phyloP scores from a whole-genome alignment of 306 rosid species.

The Rosa multiflora region DNA sequence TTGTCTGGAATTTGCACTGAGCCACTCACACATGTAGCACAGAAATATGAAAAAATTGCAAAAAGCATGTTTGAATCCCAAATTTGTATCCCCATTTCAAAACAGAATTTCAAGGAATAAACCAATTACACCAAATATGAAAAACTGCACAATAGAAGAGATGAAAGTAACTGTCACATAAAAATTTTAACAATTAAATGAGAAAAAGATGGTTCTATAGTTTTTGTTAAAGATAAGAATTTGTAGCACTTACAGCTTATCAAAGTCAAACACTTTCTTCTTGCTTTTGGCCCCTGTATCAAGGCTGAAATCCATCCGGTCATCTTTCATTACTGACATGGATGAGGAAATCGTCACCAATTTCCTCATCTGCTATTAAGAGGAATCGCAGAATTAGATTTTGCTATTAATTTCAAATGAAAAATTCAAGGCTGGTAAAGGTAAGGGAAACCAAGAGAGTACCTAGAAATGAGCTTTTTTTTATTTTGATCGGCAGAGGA shows the following conservation, averaged over 20 bases:
- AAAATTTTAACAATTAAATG: neutral
- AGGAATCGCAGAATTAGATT: neutral
- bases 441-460: conserved; percentile 29
- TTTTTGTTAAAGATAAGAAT: conserved; percentile 5
- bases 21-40: neutral
- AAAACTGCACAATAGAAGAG: neutral
- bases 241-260: conserved; percentile 58
- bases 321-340: conserved; percentile 73
- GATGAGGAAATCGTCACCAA: conserved; percentile 73
- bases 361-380: conserved; percentile 60
- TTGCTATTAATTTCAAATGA: conserved; percentile 3
- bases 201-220: neutral
- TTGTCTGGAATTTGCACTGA: conserved; percentile 15
- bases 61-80: neutral
- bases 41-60: neutral
- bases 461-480: conserved; percentile 60
- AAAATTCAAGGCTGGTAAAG: neutral
- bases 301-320: conserved; percentile 67
- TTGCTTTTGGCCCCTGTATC: conserved; percentile 53
- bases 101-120: neutral
- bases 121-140: neutral
- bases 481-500: conserved; percentile 39
- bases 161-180: neutral
- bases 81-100: neutral
- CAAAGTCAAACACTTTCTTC: conserved; percentile 71